Conservation (phyloP, 2,329 filamentous ascomycete species). For the Talaromyces pinophilus region DNA sequence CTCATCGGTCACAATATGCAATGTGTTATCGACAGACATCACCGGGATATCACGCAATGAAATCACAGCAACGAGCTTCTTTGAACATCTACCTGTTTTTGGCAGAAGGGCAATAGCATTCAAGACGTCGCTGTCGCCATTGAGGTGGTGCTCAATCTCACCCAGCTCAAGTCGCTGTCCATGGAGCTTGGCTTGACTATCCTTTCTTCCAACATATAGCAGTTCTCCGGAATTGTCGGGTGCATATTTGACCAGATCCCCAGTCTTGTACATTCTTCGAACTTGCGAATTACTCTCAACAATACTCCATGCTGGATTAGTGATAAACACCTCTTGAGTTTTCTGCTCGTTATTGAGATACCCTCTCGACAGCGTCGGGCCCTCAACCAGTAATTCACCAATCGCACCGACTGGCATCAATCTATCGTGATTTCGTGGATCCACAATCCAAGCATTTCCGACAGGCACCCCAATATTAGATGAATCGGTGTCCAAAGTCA, state of each 20-base stretch:
- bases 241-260: slow-evolving; percentile 39
- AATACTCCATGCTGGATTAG: slow-evolving; percentile 48
- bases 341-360: slow-evolving; percentile 48
- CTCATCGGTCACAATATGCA: slow-evolving; percentile 25
- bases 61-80: slow-evolving; percentile 21
- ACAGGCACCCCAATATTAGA: slow-evolving; percentile 43
- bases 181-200: slow-evolving; percentile 45
- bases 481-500: slow-evolving; percentile 25
- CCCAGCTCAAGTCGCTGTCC: slow-evolving; percentile 48
- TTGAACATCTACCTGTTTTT: slow-evolving; percentile 16
- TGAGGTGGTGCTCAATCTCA: slow-evolving; percentile 42
- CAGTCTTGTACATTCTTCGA: slow-evolving; percentile 42
- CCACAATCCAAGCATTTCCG: slow-evolving; percentile 47
- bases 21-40: slow-evolving; percentile 37
- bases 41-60: background rate
- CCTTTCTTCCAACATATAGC: slow-evolving; percentile 37
- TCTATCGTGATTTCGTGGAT: slow-evolving; percentile 48
- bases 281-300: slow-evolving; percentile 31
- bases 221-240: slow-evolving; percentile 40
- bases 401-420: slow-evolving; percentile 46
- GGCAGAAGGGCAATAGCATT: slow-evolving; percentile 25
- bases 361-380: slow-evolving; percentile 43
- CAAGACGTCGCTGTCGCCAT: slow-evolving; percentile 43
- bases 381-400: slow-evolving; percentile 46
- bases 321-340: slow-evolving; percentile 40